A percentile compares a stretch with the other conserved stretches of the same genome.
Conservation (phyloP, 345 rosid species). For the Corymbia maculata region DNA sequence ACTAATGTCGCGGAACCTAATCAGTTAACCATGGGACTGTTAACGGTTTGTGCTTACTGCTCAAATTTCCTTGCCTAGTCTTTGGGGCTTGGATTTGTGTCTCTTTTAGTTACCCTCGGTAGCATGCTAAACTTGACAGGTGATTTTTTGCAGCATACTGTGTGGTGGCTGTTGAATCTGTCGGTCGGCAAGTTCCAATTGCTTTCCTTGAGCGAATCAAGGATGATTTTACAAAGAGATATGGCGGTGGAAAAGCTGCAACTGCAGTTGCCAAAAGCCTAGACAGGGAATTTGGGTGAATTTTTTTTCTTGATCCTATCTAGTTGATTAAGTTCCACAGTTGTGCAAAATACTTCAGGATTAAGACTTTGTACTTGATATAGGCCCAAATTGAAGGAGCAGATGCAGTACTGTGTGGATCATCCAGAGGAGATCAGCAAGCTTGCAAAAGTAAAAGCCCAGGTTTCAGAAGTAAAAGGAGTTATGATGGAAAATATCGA, state of each 20-base stretch:
- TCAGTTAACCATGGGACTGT: neutral
- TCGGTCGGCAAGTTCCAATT: slow-evolving; percentile 45
- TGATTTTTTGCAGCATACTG: slow-evolving; percentile 37
- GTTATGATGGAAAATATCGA: slow-evolving; percentile 57
- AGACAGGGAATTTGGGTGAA: slow-evolving; percentile 42
- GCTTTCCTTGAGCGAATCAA: slow-evolving; percentile 52
- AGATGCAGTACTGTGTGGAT: slow-evolving; percentile 60
- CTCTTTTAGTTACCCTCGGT: neutral
- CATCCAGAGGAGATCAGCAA: slow-evolving; percentile 53
- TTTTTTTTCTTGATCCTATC: neutral
- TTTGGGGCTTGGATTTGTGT: neutral
- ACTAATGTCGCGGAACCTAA: neutral
- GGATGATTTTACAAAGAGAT: slow-evolving; percentile 41
- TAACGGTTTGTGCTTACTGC: neutral
- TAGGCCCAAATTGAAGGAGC: slow-evolving; percentile 53
- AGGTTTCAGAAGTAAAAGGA: slow-evolving; percentile 50
- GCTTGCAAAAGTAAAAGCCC: slow-evolving; percentile 50
- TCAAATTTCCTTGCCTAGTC: neutral
- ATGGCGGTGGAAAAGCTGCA: slow-evolving; percentile 42
- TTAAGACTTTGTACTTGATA: neutral
- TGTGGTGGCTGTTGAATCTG: slow-evolving; percentile 52
- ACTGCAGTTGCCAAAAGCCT: slow-evolving; percentile 39
- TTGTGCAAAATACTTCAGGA: neutral
- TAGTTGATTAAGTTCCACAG: neutral
- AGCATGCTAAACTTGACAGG: neutral